Percentiles rank a stretch among this genome's conserved stretches.
These are phyloP conservation scores for Middelhovenomyces tepae DNA, from an alignment of 805 yeast genomes.

Conservation along the genomic window DNA sequence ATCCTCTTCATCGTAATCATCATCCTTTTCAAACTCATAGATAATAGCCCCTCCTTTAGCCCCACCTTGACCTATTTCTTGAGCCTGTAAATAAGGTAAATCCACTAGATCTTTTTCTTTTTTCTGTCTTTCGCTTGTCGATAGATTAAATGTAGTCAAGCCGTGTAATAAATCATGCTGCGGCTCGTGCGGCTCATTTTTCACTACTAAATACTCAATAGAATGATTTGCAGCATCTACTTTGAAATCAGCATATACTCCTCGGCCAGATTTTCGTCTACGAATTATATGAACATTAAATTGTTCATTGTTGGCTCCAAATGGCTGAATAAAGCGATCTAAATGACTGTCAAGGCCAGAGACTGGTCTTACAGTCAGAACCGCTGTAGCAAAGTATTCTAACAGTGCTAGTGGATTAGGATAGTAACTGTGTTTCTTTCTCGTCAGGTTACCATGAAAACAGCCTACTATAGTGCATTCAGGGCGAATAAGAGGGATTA, in stretches of 20 bases:
- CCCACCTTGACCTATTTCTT: conserved; percentile 44
- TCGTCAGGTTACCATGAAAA: conserved; percentile 29
- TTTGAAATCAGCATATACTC: conserved; percentile 45
- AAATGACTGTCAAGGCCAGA: conserved; percentile 33
- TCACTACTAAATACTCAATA: conserved; percentile 26
- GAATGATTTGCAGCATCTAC: conserved; percentile 44
- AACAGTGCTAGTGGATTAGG: conserved; percentile 49
- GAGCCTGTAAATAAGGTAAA: conserved; percentile 88
- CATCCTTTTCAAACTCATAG: conserved; percentile 92
- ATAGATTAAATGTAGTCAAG: conserved; percentile 80
- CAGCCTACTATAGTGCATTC: conserved; percentile 38
- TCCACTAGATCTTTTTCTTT: conserved; percentile 77
- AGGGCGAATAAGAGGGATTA: conserved; percentile 43
- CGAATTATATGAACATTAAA: conserved; percentile 50
- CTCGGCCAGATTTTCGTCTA: conserved; percentile 79
- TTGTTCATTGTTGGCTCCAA: conserved; percentile 38
- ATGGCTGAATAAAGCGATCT: conserved; percentile 39
- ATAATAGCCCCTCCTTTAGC: conserved; percentile 89
- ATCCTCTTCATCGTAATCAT: conserved; percentile 96
- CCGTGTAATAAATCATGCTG: conserved; percentile 47
- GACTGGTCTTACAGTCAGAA: conserved; percentile 52
- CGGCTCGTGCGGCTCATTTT: conserved; percentile 19
- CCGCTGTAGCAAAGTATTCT: conserved; percentile 64
- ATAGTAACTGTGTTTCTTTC: conserved; percentile 29
- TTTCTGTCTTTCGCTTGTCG: conserved; percentile 66